These are phyloP conservation scores for Paraurostyla sp. DNA, from an alignment of 73 alveolate genomes.

Conservation along the genomic window DNA sequence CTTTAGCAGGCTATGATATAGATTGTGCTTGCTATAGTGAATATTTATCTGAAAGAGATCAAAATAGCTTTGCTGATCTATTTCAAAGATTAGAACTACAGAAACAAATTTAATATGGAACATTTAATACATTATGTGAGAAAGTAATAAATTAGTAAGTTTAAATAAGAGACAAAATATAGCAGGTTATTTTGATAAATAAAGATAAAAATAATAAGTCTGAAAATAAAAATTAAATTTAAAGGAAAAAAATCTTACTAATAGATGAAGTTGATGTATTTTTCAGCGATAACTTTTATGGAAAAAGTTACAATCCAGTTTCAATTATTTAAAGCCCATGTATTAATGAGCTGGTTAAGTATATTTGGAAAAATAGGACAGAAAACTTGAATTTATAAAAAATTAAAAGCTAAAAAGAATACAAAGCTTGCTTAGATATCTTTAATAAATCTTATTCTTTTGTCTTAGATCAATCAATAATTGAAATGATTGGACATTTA, in stretches of 20 bases:
- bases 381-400: background rate
- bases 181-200: background rate
- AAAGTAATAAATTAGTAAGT: too few species aligned
- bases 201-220: too few species aligned
- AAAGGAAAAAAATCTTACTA: constrained; percentile 70
- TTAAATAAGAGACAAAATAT: too few species aligned
- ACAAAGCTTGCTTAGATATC: too few species aligned
- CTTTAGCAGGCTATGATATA: constrained; percentile 63
- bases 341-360: constrained; percentile 29
- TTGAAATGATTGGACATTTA: constrained; percentile 36
- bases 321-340: too few species aligned
- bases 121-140: constrained; percentile 37
- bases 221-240: background rate
- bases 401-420: background rate
- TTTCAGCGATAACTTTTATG: too few species aligned
- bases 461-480: constrained; percentile 8
- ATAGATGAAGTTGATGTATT: too few species aligned
- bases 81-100: constrained; percentile 15
- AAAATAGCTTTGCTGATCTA: constrained; percentile 20
- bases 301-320: too few species aligned
- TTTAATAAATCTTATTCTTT: too few species aligned
- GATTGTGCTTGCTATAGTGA: constrained; percentile 56
- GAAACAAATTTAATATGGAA: constrained; percentile 50
- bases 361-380: too few species aligned
- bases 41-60: constrained; percentile 66